Evolutionary conservation across 148 eudicot species (phyloP).

Genomic region (Amaranthus palmeri): DNA sequence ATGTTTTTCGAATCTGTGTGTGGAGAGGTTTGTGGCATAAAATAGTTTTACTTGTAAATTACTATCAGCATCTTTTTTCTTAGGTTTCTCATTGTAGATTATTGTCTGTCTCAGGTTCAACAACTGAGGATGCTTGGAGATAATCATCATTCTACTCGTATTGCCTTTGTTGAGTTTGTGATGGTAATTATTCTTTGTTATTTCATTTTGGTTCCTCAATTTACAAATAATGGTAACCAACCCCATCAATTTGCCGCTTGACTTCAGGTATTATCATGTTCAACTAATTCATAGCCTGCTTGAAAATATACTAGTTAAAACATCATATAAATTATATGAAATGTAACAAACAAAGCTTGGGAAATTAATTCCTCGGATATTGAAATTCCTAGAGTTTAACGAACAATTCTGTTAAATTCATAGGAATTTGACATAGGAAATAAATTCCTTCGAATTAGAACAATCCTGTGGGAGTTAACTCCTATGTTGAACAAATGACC

Average conservation of each 20-base stretch:
- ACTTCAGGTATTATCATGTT: too few relatives aligned
- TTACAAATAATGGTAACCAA: neutral
- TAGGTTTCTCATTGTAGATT: neutral
- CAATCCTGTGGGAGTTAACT: too few relatives aligned
- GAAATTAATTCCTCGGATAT: too few relatives aligned
- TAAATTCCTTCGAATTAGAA: too few relatives aligned
- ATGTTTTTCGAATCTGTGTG: slow-evolving; percentile 72
- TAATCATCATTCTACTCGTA: slow-evolving; percentile 39
- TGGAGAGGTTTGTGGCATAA: slow-evolving; percentile 60
- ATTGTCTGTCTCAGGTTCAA: slow-evolving; percentile 28
- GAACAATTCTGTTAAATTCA: too few relatives aligned
- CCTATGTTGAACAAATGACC: too few relatives aligned
- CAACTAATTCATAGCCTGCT: too few relatives aligned
- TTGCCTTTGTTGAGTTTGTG: slow-evolving; percentile 52
- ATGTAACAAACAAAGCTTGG: too few relatives aligned
- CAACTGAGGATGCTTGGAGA: slow-evolving; percentile 54
- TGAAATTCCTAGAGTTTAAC: too few relatives aligned
- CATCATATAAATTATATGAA: too few relatives aligned
- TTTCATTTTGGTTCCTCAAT: neutral
- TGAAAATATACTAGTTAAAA: too few relatives aligned
- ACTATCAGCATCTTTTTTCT: neutral
- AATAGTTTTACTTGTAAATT: neutral
- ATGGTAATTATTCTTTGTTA: slow-evolving; percentile 27
- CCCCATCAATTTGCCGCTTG: neutral
- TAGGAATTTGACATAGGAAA: too few relatives aligned